Evolutionary conservation across 345 rosid species (phyloP).

Genomic region (Acer campestre): DNA sequence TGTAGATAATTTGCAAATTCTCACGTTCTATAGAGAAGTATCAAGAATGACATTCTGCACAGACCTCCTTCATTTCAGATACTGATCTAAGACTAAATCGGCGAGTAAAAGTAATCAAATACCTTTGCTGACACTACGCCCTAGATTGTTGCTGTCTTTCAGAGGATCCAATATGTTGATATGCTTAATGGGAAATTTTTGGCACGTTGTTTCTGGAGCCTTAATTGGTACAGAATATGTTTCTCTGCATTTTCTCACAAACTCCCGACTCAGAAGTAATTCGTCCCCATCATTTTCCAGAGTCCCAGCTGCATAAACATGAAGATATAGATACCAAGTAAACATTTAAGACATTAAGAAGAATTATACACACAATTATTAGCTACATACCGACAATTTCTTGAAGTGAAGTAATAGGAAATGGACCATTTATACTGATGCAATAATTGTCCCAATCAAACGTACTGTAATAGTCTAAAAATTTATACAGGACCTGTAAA

Average conservation of each 20-base stretch:
- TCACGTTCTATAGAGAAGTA: not conserved
- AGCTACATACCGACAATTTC: conserved; percentile 51
- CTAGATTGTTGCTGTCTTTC: conserved; percentile 80
- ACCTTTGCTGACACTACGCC: conserved; percentile 91
- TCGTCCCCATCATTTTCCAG: conserved; percentile 42
- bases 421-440: conserved; percentile 64
- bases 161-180: conserved; percentile 88
- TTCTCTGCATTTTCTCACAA: conserved; percentile 49
- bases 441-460: conserved; percentile 81
- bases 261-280: conserved; percentile 58
- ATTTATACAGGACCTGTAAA: conserved; percentile 65
- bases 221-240: conserved; percentile 47
- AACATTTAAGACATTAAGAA: not conserved
- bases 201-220: conserved; percentile 38
- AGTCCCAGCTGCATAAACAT: conserved; percentile 35
- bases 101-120: conserved; percentile 16
- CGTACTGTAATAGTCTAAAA: conserved; percentile 76
- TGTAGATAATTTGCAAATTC: not conserved
- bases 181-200: conserved; percentile 56
- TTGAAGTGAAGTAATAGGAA: conserved; percentile 57
- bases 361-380: not conserved
- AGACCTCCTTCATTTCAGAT: not conserved
- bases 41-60: not conserved
- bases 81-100: conserved; percentile 11
- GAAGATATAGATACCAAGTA: not conserved